Conservation (phyloP, 768 basidiomycete species). For the Boletus edulis region DNA sequence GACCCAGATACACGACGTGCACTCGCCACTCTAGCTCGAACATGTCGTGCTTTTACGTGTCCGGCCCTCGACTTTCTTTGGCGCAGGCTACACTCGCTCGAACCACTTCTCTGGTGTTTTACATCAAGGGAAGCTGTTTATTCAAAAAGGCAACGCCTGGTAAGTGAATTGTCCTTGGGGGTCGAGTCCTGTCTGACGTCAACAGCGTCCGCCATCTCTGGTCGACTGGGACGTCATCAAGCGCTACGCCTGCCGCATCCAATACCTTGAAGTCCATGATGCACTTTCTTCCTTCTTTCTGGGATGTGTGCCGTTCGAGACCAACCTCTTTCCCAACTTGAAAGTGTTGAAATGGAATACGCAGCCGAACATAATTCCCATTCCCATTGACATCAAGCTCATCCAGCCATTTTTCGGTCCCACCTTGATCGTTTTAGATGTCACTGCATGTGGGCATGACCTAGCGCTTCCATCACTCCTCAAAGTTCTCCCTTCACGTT, state of each 20-base stretch:
- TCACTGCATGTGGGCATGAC: not conserved
- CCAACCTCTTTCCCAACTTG: not conserved
- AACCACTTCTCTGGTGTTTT: not conserved
- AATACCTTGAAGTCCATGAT: not conserved
- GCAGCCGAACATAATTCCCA: not conserved
- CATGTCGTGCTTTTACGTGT: not conserved
- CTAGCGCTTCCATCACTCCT: not conserved
- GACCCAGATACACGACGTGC: not conserved
- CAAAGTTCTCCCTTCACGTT: not conserved
- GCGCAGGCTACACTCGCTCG: not conserved
- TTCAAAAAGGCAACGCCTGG: not conserved
- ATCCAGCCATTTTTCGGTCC: not conserved
- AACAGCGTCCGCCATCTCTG: not conserved
- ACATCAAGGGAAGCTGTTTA: not conserved
- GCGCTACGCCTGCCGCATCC: not conserved
- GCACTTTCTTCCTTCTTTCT: not conserved
- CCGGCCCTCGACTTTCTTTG: slow-evolving; percentile 1
- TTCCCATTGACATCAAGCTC: not conserved
- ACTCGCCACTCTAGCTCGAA: not conserved
- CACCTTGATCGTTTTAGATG: not conserved
- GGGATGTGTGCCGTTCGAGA: not conserved
- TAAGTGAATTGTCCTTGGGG: not conserved
- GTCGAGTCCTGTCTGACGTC: not conserved
- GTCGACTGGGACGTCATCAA: not conserved
- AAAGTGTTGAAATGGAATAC: not conserved